phyloP scores from a whole-genome alignment of 169 alveolate species.

The Eimeria acervulina region DNA sequence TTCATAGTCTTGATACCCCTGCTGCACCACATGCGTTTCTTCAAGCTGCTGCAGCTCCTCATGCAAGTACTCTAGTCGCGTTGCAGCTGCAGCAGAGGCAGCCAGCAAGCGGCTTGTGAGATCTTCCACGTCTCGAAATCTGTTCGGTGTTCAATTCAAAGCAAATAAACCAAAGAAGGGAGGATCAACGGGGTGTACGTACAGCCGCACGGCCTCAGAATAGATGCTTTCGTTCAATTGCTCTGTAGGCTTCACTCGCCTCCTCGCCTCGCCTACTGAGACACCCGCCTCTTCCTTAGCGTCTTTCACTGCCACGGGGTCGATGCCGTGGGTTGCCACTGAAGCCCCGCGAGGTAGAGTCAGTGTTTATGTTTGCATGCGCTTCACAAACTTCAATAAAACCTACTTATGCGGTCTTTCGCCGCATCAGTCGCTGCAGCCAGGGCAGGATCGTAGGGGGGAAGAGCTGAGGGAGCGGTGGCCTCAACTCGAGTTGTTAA shows the following conservation, averaged over 20 bases:
- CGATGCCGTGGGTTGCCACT: constrained; percentile 94
- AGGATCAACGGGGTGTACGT: constrained; percentile 77
- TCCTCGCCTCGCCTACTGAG: constrained; percentile 90
- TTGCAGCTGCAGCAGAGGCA: constrained; percentile 86
- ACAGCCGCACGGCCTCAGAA: constrained; percentile 89
- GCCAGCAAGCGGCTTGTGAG: constrained; percentile 85
- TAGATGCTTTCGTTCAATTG: constrained; percentile 88
- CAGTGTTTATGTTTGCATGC: neutral
- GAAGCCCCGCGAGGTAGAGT: constrained; percentile 36
- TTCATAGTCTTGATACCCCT: constrained; percentile 88
- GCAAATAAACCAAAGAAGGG: neutral
- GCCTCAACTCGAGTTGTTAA: neutral
- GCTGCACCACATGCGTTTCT: constrained; percentile 88
- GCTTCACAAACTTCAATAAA: too few relatives aligned
- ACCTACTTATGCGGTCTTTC: constrained; percentile 53
- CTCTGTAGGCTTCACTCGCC: constrained; percentile 92
- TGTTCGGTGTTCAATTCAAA: neutral
- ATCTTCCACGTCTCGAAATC: constrained; percentile 54
- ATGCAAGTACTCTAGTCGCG: constrained; percentile 89
- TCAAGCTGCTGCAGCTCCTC: constrained; percentile 89
- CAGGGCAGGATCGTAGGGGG: constrained; percentile 53
- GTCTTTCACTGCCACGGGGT: constrained; percentile 89
- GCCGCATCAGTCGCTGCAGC: constrained; percentile 47
- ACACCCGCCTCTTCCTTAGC: constrained; percentile 92
- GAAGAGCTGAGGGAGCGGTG: neutral